Conservation (phyloP, 768 basidiomycete genomes). For the Suillus occidentalis region DNA sequence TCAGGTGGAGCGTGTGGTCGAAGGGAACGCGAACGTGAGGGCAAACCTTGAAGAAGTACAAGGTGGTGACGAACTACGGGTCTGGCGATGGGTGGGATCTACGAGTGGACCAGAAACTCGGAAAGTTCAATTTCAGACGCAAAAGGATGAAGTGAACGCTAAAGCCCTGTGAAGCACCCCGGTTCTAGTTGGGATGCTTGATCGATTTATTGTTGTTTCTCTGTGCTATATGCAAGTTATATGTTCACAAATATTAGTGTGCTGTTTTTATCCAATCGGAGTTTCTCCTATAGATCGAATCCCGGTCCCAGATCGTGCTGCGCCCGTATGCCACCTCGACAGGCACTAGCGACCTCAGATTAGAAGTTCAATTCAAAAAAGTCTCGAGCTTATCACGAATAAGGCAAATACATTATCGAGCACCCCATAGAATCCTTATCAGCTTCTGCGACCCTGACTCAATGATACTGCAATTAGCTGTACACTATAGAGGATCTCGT, state of each 20-base stretch:
- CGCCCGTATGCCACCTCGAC: neutral
- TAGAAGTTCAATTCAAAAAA: conserved; percentile 12
- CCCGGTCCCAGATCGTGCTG: conserved; percentile 1
- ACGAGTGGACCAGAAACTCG: conserved; percentile 32
- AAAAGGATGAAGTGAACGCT: conserved; percentile 25
- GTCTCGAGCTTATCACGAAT: conserved; percentile 36
- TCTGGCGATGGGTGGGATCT: conserved; percentile 90
- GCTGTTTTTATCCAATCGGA: neutral
- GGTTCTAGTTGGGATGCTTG: neutral
- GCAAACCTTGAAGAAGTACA: conserved; percentile 80
- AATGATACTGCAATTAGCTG: conserved; percentile 38
- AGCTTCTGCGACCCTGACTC: conserved; percentile 24
- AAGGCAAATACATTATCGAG: conserved; percentile 39
- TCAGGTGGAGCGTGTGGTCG: conserved; percentile 80
- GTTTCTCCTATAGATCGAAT: neutral
- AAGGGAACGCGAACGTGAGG: conserved; percentile 88
- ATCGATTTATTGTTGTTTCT: conserved; percentile 4
- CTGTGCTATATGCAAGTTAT: too few relatives aligned
- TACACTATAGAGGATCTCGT: conserved; percentile 43
- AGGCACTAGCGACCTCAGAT: neutral
- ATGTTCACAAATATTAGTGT: neutral
- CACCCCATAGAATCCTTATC: conserved; percentile 28
- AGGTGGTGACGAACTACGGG: conserved; percentile 85
- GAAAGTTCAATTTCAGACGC: conserved; percentile 29
- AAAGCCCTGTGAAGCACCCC: neutral